phyloP scores from a whole-genome alignment of 768 basidiomycete species.

The Agrocybe pediades region DNA sequence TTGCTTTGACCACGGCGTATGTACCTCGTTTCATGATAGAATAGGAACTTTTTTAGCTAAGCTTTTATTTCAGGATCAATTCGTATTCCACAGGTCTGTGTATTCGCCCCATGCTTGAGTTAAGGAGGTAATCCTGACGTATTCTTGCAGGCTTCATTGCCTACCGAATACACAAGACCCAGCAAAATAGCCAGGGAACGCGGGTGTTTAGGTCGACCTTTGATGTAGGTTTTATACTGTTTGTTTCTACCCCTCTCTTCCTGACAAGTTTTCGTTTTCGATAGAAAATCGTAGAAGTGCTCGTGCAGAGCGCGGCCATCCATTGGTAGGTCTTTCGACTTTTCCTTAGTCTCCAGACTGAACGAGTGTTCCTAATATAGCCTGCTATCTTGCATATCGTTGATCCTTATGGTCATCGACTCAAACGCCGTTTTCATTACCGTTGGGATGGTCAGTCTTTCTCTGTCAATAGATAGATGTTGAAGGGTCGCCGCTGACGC shows the following conservation, averaged over 20 bases:
- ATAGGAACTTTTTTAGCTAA: too few relatives aligned
- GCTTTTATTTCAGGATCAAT: not conserved
- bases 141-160: not conserved
- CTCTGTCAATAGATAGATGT: too few relatives aligned
- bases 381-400: not conserved
- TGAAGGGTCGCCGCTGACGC: too few relatives aligned
- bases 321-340: not conserved
- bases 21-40: too few relatives aligned
- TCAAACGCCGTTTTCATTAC: not conserved
- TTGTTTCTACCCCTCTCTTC: not conserved
- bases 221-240: not conserved
- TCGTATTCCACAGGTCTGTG: not conserved
- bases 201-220: not conserved
- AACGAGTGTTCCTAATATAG: not conserved
- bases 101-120: not conserved
- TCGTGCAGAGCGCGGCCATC: conserved; percentile 1
- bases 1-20: conserved; percentile 2
- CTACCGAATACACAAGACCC: not conserved
- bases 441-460: not conserved
- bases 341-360: not conserved
- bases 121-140: not conserved
- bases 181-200: not conserved
- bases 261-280: not conserved
- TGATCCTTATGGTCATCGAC: not conserved
- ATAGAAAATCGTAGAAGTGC: conserved; percentile 1